These are phyloP conservation scores for Phialophora tarda DNA, from an alignment of 2,329 filamentous ascomycete species.

Conservation along the genomic window DNA sequence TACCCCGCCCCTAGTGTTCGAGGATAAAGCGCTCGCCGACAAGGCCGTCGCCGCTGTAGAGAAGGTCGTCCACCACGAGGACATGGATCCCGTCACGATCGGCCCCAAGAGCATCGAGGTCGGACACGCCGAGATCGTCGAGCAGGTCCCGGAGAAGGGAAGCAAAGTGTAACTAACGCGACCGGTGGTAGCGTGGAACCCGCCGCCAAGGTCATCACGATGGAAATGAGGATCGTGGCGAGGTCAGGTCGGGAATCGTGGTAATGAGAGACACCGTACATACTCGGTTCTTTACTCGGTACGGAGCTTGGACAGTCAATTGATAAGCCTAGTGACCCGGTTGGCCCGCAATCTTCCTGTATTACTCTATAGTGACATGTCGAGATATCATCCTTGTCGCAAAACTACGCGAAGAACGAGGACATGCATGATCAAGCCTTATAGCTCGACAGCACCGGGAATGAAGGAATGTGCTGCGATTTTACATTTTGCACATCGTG, in stretches of 20 bases:
- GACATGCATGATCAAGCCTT: not conserved
- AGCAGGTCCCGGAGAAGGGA: slow-evolving; percentile 14
- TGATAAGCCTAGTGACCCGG: not conserved
- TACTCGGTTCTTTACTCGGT: not conserved
- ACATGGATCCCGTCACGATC: slow-evolving; percentile 22
- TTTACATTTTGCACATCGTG: not conserved
- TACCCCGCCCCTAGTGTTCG: slow-evolving; percentile 44
- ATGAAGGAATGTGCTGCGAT: not conserved
- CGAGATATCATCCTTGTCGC: not conserved
- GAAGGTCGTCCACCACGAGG: slow-evolving; percentile 44
- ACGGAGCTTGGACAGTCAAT: not conserved
- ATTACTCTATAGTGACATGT: not conserved
- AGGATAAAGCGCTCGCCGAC: slow-evolving; percentile 46
- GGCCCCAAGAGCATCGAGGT: slow-evolving; percentile 16
- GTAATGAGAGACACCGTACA: not conserved
- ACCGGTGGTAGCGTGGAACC: not conserved
- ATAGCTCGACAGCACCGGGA: not conserved
- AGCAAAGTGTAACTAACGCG: slow-evolving; percentile 15
- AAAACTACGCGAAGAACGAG: not conserved
- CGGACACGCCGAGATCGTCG: slow-evolving; percentile 19
- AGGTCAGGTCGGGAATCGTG: not conserved
- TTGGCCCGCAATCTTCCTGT: not conserved
- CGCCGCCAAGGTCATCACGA: too few species aligned
- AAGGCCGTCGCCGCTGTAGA: slow-evolving; percentile 47
- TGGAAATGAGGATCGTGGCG: not conserved